Conservation (phyloP, 768 basidiomycete genomes). For the Calvatia gigantea region DNA sequence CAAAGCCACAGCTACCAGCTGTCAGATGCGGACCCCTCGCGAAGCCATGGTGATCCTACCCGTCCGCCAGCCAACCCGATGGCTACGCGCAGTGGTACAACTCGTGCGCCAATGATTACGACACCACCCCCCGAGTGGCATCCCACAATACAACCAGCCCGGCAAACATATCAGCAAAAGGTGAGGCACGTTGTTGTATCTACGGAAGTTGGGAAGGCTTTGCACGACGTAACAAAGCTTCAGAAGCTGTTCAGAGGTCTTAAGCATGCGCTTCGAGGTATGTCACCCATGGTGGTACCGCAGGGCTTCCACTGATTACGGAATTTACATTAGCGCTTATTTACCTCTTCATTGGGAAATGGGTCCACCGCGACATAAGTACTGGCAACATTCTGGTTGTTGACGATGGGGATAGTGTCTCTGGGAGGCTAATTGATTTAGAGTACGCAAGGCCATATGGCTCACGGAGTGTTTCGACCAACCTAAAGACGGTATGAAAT, state of each 20-base stretch:
- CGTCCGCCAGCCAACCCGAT: too few species aligned
- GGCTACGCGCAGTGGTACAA: neutral
- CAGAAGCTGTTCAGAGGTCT: neutral
- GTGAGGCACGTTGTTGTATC: neutral
- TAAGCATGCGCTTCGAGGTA: neutral
- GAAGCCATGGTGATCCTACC: neutral
- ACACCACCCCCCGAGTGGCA: too few species aligned
- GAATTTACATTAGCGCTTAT: neutral
- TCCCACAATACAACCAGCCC: neutral
- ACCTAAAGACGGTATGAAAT: conserved; percentile 1
- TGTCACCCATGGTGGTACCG: neutral
- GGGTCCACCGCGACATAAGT: conserved; percentile 11
- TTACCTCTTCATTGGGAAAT: conserved; percentile 1
- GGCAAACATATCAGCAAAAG: neutral
- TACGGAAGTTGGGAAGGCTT: neutral
- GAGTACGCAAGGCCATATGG: neutral
- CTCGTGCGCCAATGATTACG: too few species aligned
- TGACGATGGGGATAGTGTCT: too few species aligned
- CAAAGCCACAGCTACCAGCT: neutral
- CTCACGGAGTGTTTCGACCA: neutral
- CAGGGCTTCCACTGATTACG: neutral
- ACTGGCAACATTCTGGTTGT: conserved; percentile 4
- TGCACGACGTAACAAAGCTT: neutral
- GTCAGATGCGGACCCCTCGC: neutral
- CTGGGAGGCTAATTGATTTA: neutral